phyloP scores from a whole-genome alignment of 2,329 filamentous ascomycete genomes.

The Fusarium sp. region DNA sequence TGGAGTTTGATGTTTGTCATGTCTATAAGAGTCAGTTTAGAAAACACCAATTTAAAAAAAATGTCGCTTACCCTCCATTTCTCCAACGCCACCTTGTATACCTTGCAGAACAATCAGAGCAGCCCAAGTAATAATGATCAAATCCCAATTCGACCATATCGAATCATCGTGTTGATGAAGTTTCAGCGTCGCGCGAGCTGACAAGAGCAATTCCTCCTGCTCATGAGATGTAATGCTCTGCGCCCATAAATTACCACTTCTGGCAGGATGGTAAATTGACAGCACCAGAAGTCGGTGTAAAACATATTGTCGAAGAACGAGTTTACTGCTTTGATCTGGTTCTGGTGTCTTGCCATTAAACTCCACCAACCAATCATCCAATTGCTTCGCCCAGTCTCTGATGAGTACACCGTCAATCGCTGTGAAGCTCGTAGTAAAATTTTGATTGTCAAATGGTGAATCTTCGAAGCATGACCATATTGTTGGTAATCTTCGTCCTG shows the following conservation, averaged over 20 bases:
- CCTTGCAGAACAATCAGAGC: slow-evolving; percentile 14
- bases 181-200: neutral
- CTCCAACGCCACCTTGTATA: slow-evolving; percentile 8
- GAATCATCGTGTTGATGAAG: slow-evolving; percentile 20
- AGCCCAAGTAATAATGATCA: slow-evolving; percentile 20
- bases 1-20: slow-evolving; percentile 23
- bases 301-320: slow-evolving; percentile 9
- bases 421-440: slow-evolving; percentile 1
- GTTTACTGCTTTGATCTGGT: slow-evolving; percentile 13
- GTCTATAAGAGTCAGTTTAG: neutral
- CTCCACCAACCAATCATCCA: slow-evolving; percentile 13
- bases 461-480: slow-evolving; percentile 21
- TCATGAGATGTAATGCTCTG: slow-evolving; percentile 15
- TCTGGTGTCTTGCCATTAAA: slow-evolving; percentile 16
- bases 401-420: slow-evolving; percentile 8
- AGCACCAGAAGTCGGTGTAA: slow-evolving; percentile 3
- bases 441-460: neutral
- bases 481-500: neutral
- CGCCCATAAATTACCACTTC: slow-evolving; percentile 10
- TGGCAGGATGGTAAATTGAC: slow-evolving; percentile 6
- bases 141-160: slow-evolving; percentile 17
- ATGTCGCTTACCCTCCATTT: neutral
- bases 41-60: fast-evolving
- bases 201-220: slow-evolving; percentile 11
- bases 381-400: slow-evolving; percentile 10